Evolutionary conservation across 495 filamentous ascomycete species (phyloP).

Genomic region (Bacidia rubella): DNA sequence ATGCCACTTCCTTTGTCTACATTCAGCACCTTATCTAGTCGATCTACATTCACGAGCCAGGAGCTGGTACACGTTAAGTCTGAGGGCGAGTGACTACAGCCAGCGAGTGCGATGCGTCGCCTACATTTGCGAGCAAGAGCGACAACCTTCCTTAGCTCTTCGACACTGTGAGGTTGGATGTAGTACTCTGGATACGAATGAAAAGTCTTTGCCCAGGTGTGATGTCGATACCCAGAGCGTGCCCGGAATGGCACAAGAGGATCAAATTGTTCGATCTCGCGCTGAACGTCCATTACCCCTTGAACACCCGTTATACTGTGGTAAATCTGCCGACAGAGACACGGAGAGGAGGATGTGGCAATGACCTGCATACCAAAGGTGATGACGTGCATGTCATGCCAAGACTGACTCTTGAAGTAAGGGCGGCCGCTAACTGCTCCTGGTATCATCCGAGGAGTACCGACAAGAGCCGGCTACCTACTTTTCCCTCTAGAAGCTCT

Average conservation of each 20-base stretch:
- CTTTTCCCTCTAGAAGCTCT: too few relatives aligned
- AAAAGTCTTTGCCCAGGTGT: constrained; percentile 95
- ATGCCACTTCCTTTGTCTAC: constrained; percentile 48
- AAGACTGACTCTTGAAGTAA: too few relatives aligned
- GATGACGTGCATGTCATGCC: too few relatives aligned
- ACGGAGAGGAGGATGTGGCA: too few relatives aligned
- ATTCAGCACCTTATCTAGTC: constrained; percentile 56
- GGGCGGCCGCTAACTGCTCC: too few relatives aligned
- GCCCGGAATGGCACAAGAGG: constrained; percentile 63
- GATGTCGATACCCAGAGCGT: constrained; percentile 54
- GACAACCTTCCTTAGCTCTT: constrained; percentile 72
- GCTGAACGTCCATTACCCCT: constrained; percentile 27
- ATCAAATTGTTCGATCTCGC: constrained; percentile 43
- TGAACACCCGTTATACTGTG: too few relatives aligned
- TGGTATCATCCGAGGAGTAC: too few relatives aligned
- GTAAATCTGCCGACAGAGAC: too few relatives aligned
- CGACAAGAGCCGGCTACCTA: too few relatives aligned
- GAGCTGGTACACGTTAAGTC: constrained; percentile 86
- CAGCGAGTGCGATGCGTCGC: constrained; percentile 64
- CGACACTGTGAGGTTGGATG: constrained; percentile 61
- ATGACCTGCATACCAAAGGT: too few relatives aligned
- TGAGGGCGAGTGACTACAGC: constrained; percentile 82
- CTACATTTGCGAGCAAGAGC: constrained; percentile 69
- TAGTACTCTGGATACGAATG: constrained; percentile 78
- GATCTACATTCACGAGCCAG: constrained; percentile 90